Evolutionary conservation across 805 yeast species (phyloP).

Genomic region (Phaffomyces antillensis): DNA sequence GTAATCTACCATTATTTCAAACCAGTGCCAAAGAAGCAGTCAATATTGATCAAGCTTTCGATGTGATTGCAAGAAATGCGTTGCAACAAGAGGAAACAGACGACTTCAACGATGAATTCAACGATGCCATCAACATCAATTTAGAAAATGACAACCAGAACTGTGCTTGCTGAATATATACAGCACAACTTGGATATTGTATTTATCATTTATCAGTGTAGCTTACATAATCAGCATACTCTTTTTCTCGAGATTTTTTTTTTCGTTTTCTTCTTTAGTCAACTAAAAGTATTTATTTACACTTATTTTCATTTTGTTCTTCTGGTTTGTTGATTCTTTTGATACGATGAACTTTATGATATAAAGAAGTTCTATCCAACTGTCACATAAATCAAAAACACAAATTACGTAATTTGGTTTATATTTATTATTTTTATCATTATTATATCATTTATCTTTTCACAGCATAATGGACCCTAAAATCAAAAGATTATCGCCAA

Average conservation of each 20-base stretch:
- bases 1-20: slow-evolving; percentile 87
- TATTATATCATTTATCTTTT: too few relatives aligned
- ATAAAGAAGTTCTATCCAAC: not conserved
- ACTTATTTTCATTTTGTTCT: not conserved
- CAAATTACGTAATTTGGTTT: not conserved
- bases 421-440: too few relatives aligned
- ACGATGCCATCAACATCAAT: slow-evolving; percentile 93
- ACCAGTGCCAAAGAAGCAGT: slow-evolving; percentile 97
- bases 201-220: not conserved
- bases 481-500: slow-evolving; percentile 20
- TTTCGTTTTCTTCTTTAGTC: too few relatives aligned
- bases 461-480: too few relatives aligned
- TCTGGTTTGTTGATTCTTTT: not conserved
- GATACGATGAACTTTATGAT: slow-evolving; percentile 3
- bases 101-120: slow-evolving; percentile 87
- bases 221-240: not conserved
- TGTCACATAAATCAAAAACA: not conserved
- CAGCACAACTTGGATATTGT: not conserved
- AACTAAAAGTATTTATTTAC: not conserved
- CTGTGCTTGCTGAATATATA: slow-evolving; percentile 16
- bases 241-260: too few relatives aligned
- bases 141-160: slow-evolving; percentile 60
- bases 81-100: slow-evolving; percentile 90
- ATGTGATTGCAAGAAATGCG: slow-evolving; percentile 92
- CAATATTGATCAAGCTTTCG: slow-evolving; percentile 92